Evolutionary conservation across 2,329 filamentous ascomycete genomes (phyloP).

Genomic region (Diaporthe humulicola): DNA sequence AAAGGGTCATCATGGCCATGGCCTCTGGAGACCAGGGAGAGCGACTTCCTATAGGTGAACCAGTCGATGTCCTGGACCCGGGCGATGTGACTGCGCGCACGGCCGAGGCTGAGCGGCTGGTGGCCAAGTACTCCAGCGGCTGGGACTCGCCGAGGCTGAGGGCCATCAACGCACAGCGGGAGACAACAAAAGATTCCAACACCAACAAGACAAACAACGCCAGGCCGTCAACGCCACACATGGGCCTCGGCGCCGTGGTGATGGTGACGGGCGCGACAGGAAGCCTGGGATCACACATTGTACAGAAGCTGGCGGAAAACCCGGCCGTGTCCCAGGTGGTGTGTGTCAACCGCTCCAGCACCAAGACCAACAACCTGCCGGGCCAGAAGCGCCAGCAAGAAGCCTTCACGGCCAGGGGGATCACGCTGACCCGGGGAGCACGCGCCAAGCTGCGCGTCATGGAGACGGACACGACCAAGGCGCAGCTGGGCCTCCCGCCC

Average conservation of each 20-base stretch:
- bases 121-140: not conserved
- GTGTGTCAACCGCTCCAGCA: slow-evolving; percentile 59
- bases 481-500: slow-evolving; percentile 56
- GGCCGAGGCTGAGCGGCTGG: not conserved
- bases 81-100: not conserved
- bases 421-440: slow-evolving; percentile 7
- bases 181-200: not conserved
- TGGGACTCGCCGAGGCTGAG: slow-evolving; percentile 49
- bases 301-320: slow-evolving; percentile 45
- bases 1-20: not conserved
- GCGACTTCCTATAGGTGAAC: not conserved
- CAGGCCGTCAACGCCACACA: too few relatives aligned
- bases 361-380: slow-evolving; percentile 50
- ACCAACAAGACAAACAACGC: too few relatives aligned
- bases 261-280: slow-evolving; percentile 56
- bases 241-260: slow-evolving; percentile 43
- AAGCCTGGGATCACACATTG: slow-evolving; percentile 54
- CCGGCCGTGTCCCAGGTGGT: slow-evolving; percentile 49
- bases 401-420: slow-evolving; percentile 42
- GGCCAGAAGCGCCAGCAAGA: slow-evolving; percentile 51
- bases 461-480: slow-evolving; percentile 56
- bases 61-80: not conserved
- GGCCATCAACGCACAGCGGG: slow-evolving; percentile 51
- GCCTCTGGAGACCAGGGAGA: not conserved
- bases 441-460: slow-evolving; percentile 55